These are phyloP conservation scores for Scheffersomyces lignicola DNA, from an alignment of 1,139 yeast genomes.

Conservation along the genomic window DNA sequence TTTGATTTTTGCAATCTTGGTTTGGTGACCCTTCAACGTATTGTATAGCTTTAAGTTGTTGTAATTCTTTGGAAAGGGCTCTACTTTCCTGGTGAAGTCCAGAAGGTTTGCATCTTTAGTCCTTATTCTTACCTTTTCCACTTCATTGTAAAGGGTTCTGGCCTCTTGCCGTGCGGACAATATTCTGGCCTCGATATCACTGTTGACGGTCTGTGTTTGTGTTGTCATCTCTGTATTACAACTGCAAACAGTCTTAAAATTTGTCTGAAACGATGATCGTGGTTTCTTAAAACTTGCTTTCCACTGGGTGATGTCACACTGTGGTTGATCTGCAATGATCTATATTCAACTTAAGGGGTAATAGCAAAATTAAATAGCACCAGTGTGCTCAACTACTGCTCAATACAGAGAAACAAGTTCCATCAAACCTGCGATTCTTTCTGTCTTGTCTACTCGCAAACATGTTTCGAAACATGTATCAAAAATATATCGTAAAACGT, in stretches of 20 bases:
- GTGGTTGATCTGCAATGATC: too few species aligned
- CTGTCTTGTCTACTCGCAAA: too few species aligned
- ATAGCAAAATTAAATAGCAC: too few species aligned
- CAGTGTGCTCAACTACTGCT: too few species aligned
- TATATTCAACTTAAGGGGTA: too few species aligned
- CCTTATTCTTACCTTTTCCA: slow-evolving; percentile 41
- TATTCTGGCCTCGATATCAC: slow-evolving; percentile 20
- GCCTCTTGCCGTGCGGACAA: slow-evolving; percentile 47
- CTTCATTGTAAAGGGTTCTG: slow-evolving; percentile 46
- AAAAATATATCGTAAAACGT: neutral
- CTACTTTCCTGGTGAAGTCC: slow-evolving; percentile 33
- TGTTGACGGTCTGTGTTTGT: slow-evolving; percentile 8
- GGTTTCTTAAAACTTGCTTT: too few species aligned
- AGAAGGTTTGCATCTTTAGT: slow-evolving; percentile 48
- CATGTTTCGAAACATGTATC: slow-evolving; percentile 1
- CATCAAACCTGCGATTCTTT: too few species aligned
- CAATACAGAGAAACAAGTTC: too few species aligned
- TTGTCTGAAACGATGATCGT: too few species aligned
- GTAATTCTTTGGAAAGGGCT: slow-evolving; percentile 30
- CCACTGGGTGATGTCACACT: too few species aligned
- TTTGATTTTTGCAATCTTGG: slow-evolving; percentile 66
- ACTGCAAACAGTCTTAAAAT: too few species aligned
- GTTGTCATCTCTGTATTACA: too few species aligned
- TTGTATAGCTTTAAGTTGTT: slow-evolving; percentile 35
- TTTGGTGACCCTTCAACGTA: slow-evolving; percentile 70